Evolutionary conservation across 2,329 filamentous ascomycete genomes (phyloP), one percentile per base, ranked within the genome.

Genomic region (Trichoderma koningii): DNA sequence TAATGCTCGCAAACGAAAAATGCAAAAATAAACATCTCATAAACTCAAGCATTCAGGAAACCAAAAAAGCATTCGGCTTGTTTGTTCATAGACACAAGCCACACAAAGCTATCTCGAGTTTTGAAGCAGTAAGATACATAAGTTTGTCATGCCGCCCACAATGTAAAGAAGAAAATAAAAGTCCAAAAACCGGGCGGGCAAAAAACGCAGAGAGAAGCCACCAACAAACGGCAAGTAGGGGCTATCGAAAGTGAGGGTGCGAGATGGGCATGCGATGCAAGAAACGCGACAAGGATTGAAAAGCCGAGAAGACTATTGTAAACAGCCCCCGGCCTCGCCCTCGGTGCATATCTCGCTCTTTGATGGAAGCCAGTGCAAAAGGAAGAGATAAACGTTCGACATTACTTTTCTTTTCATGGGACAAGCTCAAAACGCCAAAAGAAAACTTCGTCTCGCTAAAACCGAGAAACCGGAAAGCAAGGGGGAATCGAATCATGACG

Each of bases 321-420:
- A 23, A 23, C 34, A 12, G 10, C 34, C 34, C 30, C 34, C 10
- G 48, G n/a, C 47, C 34, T 44, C 47, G 21, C 48, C 38, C 23
- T 26, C 41, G 26, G 9, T 30, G 28, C 28, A 30, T 23, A n/a
- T 42, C 44, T 52, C 41, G 50, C 23, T 47, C 50, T 48, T 23
- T 30, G 15, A 48, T 51, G 19, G 19, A 56, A 56, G 52, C 42
- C 41, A 56, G 51, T 38, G 15, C n/a, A 7, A 44, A n/a, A 19
- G 34, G 9, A 5, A 38, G 34, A 14, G 14, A 23, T 34, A 56
- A 42, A 47, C 56, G 42, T 45, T 45, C n/a, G 61, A 63, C 52
- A 57, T 63, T 56, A 57, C 57, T 61, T 61, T 63, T 63, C 57
- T 61, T 61, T 63, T 63, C n/a, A 52, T 61, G 51, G 51, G 41